Percentiles rank a stretch among this genome's conserved stretches.
Evolutionary conservation across 23 red algal genomes (phyloP).

Genomic region (Agarophyton chilense): DNA sequence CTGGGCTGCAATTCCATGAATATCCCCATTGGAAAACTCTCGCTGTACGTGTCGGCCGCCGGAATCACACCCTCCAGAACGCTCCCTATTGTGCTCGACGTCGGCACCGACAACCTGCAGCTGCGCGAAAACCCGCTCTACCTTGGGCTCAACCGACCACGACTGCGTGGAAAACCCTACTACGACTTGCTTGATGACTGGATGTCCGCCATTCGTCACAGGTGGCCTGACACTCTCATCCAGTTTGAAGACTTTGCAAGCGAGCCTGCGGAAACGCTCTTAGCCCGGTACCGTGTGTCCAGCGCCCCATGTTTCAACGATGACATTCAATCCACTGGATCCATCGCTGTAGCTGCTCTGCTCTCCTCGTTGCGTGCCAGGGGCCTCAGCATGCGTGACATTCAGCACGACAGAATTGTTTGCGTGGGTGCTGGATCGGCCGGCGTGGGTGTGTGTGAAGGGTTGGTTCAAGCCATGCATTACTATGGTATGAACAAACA

Average conservation of each 20-base stretch:
- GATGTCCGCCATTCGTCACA: constrained; percentile 76
- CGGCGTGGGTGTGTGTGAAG: constrained; percentile 91
- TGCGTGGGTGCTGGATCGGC: constrained; percentile 95
- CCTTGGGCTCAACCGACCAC: constrained; percentile 69
- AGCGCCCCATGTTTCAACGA: constrained; percentile 90
- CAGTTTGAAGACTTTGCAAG: constrained; percentile 99
- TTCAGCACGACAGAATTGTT: constrained; percentile 78
- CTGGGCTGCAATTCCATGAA: constrained; percentile 70
- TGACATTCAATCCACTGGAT: constrained; percentile 98
- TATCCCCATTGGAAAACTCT: constrained; percentile 97
- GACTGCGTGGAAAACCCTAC: constrained; percentile 83
- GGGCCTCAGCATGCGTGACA: constrained; percentile 9
- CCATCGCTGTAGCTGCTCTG: constrained; percentile 85
- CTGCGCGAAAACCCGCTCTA: constrained; percentile 89
- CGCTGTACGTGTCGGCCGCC: constrained; percentile 88
- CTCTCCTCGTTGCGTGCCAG: constrained; percentile 76
- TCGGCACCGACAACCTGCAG: constrained; percentile 91
- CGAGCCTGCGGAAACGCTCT: constrained; percentile 69
- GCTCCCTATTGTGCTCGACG: constrained; percentile 93
- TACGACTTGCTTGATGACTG: constrained; percentile 93
- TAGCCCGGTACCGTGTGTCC: constrained; percentile 70
- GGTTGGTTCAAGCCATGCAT: constrained; percentile 59
- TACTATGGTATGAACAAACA: constrained; percentile 29
- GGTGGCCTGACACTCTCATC: constrained; percentile 90
- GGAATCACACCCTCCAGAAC: constrained; percentile 77